Conservation (phyloP, 257 asterid species). For the Eucommia ulmoides region DNA sequence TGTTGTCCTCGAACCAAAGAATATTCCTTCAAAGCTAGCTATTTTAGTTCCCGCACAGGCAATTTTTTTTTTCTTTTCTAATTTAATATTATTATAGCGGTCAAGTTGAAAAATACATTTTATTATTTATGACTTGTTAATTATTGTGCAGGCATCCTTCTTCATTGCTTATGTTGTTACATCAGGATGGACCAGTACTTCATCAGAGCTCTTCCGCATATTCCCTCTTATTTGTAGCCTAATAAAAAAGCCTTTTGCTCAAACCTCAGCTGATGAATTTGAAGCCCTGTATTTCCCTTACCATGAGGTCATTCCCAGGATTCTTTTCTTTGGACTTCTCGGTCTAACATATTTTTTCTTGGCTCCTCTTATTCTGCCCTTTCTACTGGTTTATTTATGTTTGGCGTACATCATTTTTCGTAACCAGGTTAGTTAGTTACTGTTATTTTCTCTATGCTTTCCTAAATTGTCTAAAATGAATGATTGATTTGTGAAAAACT, state of each 20-base stretch:
- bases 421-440: slow-evolving; percentile 65
- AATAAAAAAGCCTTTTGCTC: slow-evolving; percentile 28
- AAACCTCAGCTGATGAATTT: slow-evolving; percentile 37
- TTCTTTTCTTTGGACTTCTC: slow-evolving; percentile 82
- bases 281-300: slow-evolving; percentile 72
- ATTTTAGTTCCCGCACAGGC: slow-evolving; percentile 98
- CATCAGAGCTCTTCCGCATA: slow-evolving; percentile 51
- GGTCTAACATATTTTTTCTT: slow-evolving; percentile 87
- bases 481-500: too few species aligned
- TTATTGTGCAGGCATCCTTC: slow-evolving; percentile 94
- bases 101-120: too few species aligned
- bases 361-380: slow-evolving; percentile 89
- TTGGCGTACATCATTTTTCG: slow-evolving; percentile 80
- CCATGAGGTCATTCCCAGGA: slow-evolving; percentile 74
- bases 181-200: slow-evolving; percentile 90
- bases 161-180: slow-evolving; percentile 96
- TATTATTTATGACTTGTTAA: too few species aligned
- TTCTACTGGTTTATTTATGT: slow-evolving; percentile 70
- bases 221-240: slow-evolving; percentile 28
- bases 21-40: slow-evolving; percentile 64
- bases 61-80: too few species aligned
- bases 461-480: too few species aligned
- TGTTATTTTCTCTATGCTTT: too few species aligned
- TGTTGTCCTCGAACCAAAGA: slow-evolving; percentile 67
- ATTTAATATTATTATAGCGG: too few species aligned